Base-by-base conservation (phyloP, 2,329 filamentous ascomycete species). In the Colletotrichum sp. region DNA sequence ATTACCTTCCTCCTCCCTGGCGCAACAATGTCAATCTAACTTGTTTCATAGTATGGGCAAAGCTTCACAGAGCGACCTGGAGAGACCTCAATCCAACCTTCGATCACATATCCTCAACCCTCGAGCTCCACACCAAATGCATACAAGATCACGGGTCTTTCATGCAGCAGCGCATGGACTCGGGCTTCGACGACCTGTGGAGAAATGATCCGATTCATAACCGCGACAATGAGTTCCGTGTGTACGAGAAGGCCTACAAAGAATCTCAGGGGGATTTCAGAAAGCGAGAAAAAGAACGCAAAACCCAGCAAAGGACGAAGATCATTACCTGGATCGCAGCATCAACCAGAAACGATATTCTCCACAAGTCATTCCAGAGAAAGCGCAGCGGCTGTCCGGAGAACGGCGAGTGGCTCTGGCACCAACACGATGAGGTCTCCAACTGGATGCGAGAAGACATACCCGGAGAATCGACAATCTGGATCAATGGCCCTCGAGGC, bases 401-500 rank as follows among this genome's bases (percentile, higher is more conserved):
- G 16, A 76, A 55, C 4, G 74, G 74, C n/a, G 26, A 63, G 4
- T 76, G 74, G 74, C 64, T 76, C 4, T 76, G 67, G 65, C 32
- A 2, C 13, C 59, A 72, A 4, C 21, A 76, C 61, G 75, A 76
- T 7, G 21, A 48, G 2, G 48, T 76, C 14, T 52, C 48, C 16
- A 73, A 76, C 7, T 75, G 72, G 72, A 76, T 75, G 58, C 26
- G 26, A 5, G 78, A 78, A 16, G 71, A 73, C 2, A 78, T 77
- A 0, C 74, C 74, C 5, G 67, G 34, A 4, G 71, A 78, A 24
- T 79, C 83, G 6, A 78, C 82, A 5, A 62, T 84, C 8, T 84
- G 82, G 82, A 36, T 84, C 8, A 79, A 79, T 68, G 83, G 82
- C 2, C 82, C 80, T 34, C 81, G 79, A n/a, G 84, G 84, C 12